Conservation (phyloP, 1,139 yeast species). For the Taphrina deformans region DNA sequence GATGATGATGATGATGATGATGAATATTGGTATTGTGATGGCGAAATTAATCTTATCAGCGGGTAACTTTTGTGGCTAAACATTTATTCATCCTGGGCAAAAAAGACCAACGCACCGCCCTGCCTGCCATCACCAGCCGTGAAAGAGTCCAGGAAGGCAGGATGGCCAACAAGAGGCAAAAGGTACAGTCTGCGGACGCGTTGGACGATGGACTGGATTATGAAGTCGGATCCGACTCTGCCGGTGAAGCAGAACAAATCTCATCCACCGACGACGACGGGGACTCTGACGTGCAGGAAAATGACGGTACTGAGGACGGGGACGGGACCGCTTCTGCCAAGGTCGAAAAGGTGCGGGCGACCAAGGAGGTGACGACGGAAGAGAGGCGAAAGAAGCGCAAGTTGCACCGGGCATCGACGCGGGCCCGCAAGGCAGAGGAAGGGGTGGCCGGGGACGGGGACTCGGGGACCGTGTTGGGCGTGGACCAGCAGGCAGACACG, state of each 20-base stretch:
- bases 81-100: too few relatives aligned
- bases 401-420: constrained; percentile 1
- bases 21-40: neutral
- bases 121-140: too few relatives aligned
- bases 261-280: neutral
- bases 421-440: constrained; percentile 15
- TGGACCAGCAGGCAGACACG: constrained; percentile 28
- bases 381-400: constrained; percentile 18
- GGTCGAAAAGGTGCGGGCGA: neutral
- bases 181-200: constrained; percentile 26
- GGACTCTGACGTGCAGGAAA: neutral
- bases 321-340: neutral
- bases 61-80: neutral
- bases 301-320: neutral
- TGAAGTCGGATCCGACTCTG: constrained; percentile 26
- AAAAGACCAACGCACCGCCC: too few relatives aligned
- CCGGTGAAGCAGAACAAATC: constrained; percentile 11
- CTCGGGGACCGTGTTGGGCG: neutral
- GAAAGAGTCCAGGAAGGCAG: too few relatives aligned
- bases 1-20: too few relatives aligned
- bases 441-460: neutral
- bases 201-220: constrained; percentile 30
- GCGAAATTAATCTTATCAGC: neutral
- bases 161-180: neutral
- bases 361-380: neutral